Evolutionary conservation across 257 asterid genomes (phyloP).

Genomic region (Lantana camara): DNA sequence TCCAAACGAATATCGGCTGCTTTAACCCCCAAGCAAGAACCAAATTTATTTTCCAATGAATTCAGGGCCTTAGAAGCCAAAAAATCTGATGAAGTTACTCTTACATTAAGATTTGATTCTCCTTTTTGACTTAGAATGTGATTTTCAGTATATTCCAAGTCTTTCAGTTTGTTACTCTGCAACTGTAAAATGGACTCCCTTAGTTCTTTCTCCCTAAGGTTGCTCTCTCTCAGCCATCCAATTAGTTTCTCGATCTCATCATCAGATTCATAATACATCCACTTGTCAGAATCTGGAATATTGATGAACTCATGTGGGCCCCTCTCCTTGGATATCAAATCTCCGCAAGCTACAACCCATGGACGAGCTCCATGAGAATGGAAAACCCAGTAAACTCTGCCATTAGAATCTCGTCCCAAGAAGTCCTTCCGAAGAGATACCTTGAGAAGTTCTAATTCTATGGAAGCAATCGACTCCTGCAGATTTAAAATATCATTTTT

Average conservation of each 20-base stretch:
- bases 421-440: constrained; percentile 70
- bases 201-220: constrained; percentile 70
- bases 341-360: constrained; percentile 63
- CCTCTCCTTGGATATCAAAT: constrained; percentile 42
- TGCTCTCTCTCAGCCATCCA: constrained; percentile 76
- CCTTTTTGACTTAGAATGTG: constrained; percentile 39
- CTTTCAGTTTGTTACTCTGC: constrained; percentile 49
- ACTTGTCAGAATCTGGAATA: constrained; percentile 57
- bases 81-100: constrained; percentile 35
- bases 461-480: constrained; percentile 58
- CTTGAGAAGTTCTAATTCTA: constrained; percentile 62
- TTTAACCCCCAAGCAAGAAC: constrained; percentile 46
- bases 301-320: constrained; percentile 42
- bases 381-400: constrained; percentile 80
- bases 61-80: constrained; percentile 61
- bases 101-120: constrained; percentile 24
- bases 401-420: constrained; percentile 87
- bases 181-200: constrained; percentile 71
- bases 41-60: constrained; percentile 53
- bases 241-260: constrained; percentile 63
- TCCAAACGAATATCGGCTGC: constrained; percentile 30
- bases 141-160: constrained; percentile 37
- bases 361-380: constrained; percentile 58
- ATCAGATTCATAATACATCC: constrained; percentile 75
- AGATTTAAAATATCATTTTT: constrained; percentile 55